phyloP scores from a whole-genome alignment of 192 early-diverging fungal genomes.

The Coemansia interrupta region DNA sequence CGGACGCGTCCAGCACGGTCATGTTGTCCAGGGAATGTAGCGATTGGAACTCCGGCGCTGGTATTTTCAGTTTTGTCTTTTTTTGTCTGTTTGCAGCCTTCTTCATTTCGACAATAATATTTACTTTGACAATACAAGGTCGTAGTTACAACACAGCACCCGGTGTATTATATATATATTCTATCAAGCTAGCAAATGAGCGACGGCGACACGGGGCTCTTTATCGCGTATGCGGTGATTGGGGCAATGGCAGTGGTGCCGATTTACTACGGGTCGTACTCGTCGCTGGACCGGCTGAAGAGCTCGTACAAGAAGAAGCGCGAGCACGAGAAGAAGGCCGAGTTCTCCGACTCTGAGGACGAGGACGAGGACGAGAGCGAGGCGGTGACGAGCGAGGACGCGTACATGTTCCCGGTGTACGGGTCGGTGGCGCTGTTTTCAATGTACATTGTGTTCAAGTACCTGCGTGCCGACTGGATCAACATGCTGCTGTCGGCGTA shows the following conservation, averaged over 20 bases:
- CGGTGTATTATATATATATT: too few species aligned
- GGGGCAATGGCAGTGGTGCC: conserved; percentile 81
- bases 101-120: too few species aligned
- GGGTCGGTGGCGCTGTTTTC: conserved; percentile 78
- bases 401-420: conserved; percentile 89
- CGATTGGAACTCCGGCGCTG: too few species aligned
- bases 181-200: conserved; percentile 12
- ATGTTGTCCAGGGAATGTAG: too few species aligned
- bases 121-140: too few species aligned
- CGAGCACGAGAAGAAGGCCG: conserved; percentile 38
- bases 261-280: conserved; percentile 82
- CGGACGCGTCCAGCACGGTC: too few species aligned
- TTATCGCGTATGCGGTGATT: conserved; percentile 82
- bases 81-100: too few species aligned
- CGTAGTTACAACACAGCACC: too few species aligned
- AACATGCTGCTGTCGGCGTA: conserved; percentile 80
- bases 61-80: too few species aligned
- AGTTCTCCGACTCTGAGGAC: conserved; percentile 61
- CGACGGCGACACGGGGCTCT: conserved; percentile 24
- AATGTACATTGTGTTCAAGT: conserved; percentile 85
- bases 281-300: conserved; percentile 62
- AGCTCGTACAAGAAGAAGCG: conserved; percentile 43
- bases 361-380: conserved; percentile 71
- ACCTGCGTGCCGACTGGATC: conserved; percentile 78
- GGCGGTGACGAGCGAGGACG: conserved; percentile 80